Evolutionary conservation across 768 basidiomycete genomes (phyloP), one percentile per base, ranked within the genome.

Genomic region (Xanthoconium stramineum): DNA sequence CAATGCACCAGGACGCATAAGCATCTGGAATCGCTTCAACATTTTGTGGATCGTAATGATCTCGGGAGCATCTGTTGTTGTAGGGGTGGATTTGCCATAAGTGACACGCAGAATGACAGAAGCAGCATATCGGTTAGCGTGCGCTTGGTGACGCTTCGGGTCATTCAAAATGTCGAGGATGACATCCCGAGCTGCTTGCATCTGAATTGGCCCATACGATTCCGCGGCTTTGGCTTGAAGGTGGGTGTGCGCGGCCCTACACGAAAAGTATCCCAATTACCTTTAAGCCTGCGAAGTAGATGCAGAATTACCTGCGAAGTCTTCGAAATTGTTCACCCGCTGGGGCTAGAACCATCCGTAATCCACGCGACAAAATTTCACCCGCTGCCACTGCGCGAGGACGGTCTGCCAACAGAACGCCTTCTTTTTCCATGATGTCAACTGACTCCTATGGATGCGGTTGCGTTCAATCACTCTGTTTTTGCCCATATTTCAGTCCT

Each of bases 351-450:
- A 86, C 63, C 56, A 82, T 75, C 0, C 84, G 71, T 74, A 86
- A 80, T 0, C 83, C 84, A 3, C 83, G 80, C 0, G 80, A 82
- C 5, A 85, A 61, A 0, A 82, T 80, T 56, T 85, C 83, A 6
- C 84, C 84, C 0, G 80, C 84, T 1, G 84, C 77, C 43, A 86
- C 82, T 13, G 73, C 75, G 4, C 72, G 67, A 20, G 84, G 84
- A 48, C 84, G 72, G 61, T 85, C 84, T 1, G 77, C 79, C n/a
- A 81, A 68, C 5, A 74, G 59, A 5, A 80, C 78, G n/a, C 84
- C 84, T 59, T 85, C 81, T 50, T 81, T 81, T 63, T 86, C 84
- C 83, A 86, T 82, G 53, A 86, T 80, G 20, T 86, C 83, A 0
- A 84, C 76, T 0, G 84, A 83, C 37, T 83, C 83, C 66, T 84